phyloP scores from a whole-genome alignment of 768 basidiomycete species.

The Antrodiella citrinella region DNA sequence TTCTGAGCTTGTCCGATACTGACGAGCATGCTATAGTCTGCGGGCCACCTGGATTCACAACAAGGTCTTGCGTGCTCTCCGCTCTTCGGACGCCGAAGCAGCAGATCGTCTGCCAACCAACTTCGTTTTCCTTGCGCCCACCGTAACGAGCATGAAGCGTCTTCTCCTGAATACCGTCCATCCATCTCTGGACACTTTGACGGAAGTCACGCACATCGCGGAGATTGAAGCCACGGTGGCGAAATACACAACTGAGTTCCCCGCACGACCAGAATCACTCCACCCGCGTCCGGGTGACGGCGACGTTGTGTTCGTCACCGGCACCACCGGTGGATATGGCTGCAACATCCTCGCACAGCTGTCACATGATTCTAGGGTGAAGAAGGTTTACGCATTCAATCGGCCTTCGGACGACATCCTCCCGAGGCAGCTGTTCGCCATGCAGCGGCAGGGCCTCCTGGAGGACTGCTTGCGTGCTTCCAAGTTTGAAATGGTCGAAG shows the following conservation, averaged over 20 bases:
- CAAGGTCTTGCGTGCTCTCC: conserved; percentile 7
- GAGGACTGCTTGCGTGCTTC: conserved; percentile 13
- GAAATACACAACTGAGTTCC: conserved; percentile 1
- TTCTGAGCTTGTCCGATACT: background rate
- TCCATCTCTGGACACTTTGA: background rate
- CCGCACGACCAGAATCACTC: background rate
- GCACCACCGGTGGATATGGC: conserved; percentile 30
- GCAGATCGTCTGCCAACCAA: background rate
- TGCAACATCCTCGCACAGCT: conserved; percentile 25
- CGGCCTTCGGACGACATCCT: conserved; percentile 8
- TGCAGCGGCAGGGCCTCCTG: conserved; percentile 21
- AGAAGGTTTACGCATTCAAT: conserved; percentile 29
- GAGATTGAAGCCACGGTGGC: background rate
- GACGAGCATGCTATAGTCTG: conserved; percentile 4
- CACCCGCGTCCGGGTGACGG: background rate
- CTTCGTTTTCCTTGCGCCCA: conserved; percentile 1
- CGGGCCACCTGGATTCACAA: conserved; percentile 15
- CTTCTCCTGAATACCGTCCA: background rate
- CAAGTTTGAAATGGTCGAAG: conserved; percentile 21
- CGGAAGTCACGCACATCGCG: background rate
- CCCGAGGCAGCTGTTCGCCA: conserved; percentile 17
- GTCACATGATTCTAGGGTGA: conserved; percentile 18
- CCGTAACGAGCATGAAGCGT: background rate
- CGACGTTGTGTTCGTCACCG: conserved; percentile 28
- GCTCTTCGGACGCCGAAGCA: background rate